Base-by-base conservation (phyloP, 2,329 filamentous ascomycete species). In the Aspergillus pseudonomiae region DNA sequence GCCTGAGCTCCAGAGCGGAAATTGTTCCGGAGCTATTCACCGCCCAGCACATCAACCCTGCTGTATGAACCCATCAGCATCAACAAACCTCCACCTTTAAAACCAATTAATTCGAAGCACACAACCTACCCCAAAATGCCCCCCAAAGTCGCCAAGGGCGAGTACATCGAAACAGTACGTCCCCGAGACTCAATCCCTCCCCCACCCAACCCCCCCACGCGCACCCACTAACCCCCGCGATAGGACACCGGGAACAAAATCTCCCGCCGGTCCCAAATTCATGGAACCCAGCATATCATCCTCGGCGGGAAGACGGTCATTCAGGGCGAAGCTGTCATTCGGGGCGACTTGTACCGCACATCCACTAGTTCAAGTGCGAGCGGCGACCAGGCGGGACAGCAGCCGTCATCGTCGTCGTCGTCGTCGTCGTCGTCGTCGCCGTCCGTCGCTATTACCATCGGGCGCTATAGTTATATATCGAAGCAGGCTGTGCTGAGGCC, bases 201-300 rank as follows among this genome's bases (percentile, higher is more conserved):
- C 3, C 56, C 36, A 46, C 57, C 3, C 54, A 45, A 43, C 61
- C 55, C 24, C 64, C 50, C 34, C 65, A 63, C 59, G 56, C 34
- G 54, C 50, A 52, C 24, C 58, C 30, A 39, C 63, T 28, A 36
- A 41, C 52, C 52, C 60, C 24, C 54, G 46, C 50, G 57, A 48
- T 70, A 96, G 94, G 94, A 98, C 81, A 97, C 94, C 3, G 95
- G 95, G 70, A 99, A 99, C 86, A 98, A 98, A 82, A 95, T 99
- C 73, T 94, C 94, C 45, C 92, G 95, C 69, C 93, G 93, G 70
- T 92, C 93, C 66, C 89, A 91, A 75, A 92, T 99, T 71, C 91
- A 96, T 74, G 95, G 95, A 73, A 97, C 94, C 26, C 93, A 96
- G 71, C 96, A 98, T 81, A 98, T 99, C 80, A 97, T 97, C 79